Base-by-base conservation (phyloP, 2,329 filamentous ascomycete genomes). In the Ciborinia camelliae region DNA sequence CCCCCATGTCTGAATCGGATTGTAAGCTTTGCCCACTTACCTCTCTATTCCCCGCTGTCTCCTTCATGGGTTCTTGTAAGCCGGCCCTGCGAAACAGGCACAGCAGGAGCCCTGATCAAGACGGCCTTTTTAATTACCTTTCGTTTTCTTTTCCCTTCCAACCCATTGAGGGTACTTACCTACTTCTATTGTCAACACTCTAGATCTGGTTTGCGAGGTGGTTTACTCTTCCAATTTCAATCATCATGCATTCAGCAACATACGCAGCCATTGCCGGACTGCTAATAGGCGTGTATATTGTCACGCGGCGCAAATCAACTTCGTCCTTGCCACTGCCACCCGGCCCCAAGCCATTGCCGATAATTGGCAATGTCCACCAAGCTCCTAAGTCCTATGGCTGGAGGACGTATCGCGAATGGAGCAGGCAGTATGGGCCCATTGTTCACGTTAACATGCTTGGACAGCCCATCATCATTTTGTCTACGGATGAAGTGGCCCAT, bases 391-490 rank as follows among this genome's bases (percentile, higher is more conserved):
- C 35, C n/a, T 26, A 57, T 43, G 14, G 53, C 35, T 57, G 53
- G 53, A 57, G 53, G 3, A 57, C 37, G 23, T 57, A 57, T 57
- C 35, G 53, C 12, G 53, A 57, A 43, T 57, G 53, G 53, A 57
- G 23, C 53, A 57, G 43, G 37, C 53, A 57, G 37, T 43, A 43
- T 26, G 53, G 53, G 10, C 53, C 53, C 35, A 57, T 57, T 57
- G 53, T 57, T 43, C 37, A 57, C 35, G 53, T 57, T 35, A 57
- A 57, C 23, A 57, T 57, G 37, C 53, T 57, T 57, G 53, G 53
- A 14, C 53, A 57, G 12, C 35, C 53, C 20, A 57, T 57, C 20
- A 30, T 57, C 53, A 57, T 57, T 23, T 30, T 57, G n/a, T 57
- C 37, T 43, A 57, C 53, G 9, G 23, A 57, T 43, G 12, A 43